Evolutionary conservation across 257 asterid genomes (phyloP), one percentile per base, ranked within the genome.

Genomic region (Solanum clarkiae): DNA sequence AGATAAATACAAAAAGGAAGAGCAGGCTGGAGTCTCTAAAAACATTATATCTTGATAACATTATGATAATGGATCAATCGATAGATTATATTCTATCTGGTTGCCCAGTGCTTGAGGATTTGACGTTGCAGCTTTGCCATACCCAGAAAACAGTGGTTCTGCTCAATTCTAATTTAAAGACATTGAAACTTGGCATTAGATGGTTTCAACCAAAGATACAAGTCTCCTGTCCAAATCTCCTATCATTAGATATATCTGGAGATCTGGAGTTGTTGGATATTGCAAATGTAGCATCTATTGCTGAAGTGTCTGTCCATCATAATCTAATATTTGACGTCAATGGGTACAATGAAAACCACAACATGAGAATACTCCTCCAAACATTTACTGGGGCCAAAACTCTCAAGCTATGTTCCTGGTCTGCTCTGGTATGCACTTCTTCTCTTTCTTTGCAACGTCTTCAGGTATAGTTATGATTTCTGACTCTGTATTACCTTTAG

Each of bases 81-180:
- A 69, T 69, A 26, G 47, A 69, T 69, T 69, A 17, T 17, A 69
- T 89, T 47, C 54, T 87, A 65, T 55, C 56, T 53, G 91, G 90
- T 47, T 85, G 87, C 63, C 88, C 91, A 18, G 18, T 22, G 3
- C 85, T 87, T 80, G 90, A 87, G 85, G 85, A 87, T n/a, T 69
- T 89, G 26, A 80, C 84, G 12, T 8, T 89, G 54, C 32, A 53
- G 29, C 81, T 74, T 45, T 87, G 92, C 84, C 69, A 62, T 59
- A 87, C 80, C 70, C 71, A 63, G 54, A 17, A 22, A 11, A 56
- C 15, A 1, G 40, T 87, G 47, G 42, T 26, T 45, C 82, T 84
- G 56, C 13, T 15, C 9, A 87, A 74, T 54, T 83, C 81, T 1
- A 89, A 84, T 63, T 65, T 89, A 59, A 89, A 82, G 84, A 86